These are phyloP conservation scores for Lobosporangium transversale DNA, from an alignment of 192 early-diverging fungal species.

Conservation along the genomic window DNA sequence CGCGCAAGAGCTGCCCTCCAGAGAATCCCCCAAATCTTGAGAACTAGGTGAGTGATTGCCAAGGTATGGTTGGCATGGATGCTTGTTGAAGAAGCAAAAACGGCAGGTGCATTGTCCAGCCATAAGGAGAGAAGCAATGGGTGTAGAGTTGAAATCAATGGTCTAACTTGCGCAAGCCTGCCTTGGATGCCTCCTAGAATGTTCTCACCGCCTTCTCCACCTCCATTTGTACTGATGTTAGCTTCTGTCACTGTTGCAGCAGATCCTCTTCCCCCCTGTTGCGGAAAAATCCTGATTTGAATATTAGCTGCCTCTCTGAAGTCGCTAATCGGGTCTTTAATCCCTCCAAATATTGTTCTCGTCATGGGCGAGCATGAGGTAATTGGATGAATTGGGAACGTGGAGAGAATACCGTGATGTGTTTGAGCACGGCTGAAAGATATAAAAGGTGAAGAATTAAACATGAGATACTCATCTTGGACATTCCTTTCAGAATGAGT, in stretches of 20 bases:
- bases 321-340: not conserved
- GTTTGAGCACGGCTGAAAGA: constrained; percentile 21
- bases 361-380: not conserved
- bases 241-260: constrained; percentile 26
- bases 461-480: not conserved
- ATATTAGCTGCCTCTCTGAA: constrained; percentile 5
- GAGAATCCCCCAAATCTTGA: constrained; percentile 74
- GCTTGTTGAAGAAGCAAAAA: constrained; percentile 63
- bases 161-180: constrained; percentile 32
- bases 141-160: constrained; percentile 60
- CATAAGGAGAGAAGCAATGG: constrained; percentile 80
- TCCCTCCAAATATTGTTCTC: constrained; percentile 16
- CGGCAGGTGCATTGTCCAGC: constrained; percentile 77
- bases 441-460: constrained; percentile 28
- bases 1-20: constrained; percentile 67
- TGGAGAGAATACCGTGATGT: constrained; percentile 14
- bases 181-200: constrained; percentile 42
- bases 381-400: constrained; percentile 31
- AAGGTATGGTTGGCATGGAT: constrained; percentile 66
- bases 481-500: not conserved
- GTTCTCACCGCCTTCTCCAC: constrained; percentile 10
- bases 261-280: constrained; percentile 28
- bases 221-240: constrained; percentile 14
- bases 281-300: constrained; percentile 27
- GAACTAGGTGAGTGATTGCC: constrained; percentile 66